Evolutionary conservation across 2,329 filamentous ascomycete genomes (phyloP), one percentile per base, ranked within the genome.

Genomic region (Colletotrichum tropicicola): DNA sequence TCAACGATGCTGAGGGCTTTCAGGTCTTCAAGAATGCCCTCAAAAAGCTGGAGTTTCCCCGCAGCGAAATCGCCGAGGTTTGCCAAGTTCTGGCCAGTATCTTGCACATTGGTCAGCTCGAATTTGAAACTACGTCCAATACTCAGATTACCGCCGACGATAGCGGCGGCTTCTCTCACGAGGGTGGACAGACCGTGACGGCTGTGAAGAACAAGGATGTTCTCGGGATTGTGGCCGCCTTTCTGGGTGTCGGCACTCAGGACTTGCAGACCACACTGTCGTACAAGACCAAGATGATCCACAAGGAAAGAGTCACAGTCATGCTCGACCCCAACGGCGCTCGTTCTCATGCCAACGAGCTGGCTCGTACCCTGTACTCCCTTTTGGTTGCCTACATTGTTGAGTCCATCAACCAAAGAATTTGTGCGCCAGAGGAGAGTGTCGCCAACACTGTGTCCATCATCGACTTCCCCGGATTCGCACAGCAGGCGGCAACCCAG

Each of bases 1-100:
- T 99, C 75, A 98, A 99, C 73, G 96, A 99, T 74, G 86, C 91
- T 2, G 94, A 98, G 73, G 96, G 95, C 5, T 99, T 99, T 78
- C 93, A 97, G 74, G 91, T 98, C 56, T 98, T 99, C 85, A 98
- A 98, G 83, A 97, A 93, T 1, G 96, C 96, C 1, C 82, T 99
- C 51, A 88, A 94, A 69, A 98, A 97, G 78, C 86, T 99, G 13
- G 96, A 98, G 78, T 98, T 99, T 68, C 92, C 95, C 4, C 88
- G 94, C 58, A 90, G 91, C 65, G 96, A 98, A 72, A 97, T 99
- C 74, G 96, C 96, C 39, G 95, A 98, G 76, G 94, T 99, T 59
- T 99, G 96, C 77, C 96, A 99, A 80, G 87, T 98, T 51, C 84
- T 99, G 56, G 96, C 96, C 30, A 91, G 89, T 71, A 98, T 99